Evolutionary conservation across 805 yeast genomes (phyloP).

Genomic region (Pichia paraexigua): DNA sequence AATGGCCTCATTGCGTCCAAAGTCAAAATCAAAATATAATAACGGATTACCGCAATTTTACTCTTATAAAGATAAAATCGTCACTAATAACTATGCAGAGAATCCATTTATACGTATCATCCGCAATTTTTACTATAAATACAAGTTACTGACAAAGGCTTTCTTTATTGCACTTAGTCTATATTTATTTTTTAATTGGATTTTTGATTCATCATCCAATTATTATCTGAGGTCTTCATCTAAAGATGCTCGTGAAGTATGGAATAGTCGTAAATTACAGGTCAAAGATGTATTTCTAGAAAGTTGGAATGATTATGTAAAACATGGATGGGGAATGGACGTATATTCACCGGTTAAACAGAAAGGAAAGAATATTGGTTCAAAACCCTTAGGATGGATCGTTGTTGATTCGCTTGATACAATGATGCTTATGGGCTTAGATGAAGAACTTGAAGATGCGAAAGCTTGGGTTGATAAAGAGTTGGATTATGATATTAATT

Average conservation of each 20-base stretch:
- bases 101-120: not conserved
- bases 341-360: constrained; percentile 63
- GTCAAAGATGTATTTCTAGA: constrained; percentile 64
- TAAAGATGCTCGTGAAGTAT: constrained; percentile 18
- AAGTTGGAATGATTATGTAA: constrained; percentile 70
- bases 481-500: constrained; percentile 62
- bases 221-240: not conserved
- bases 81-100: constrained; percentile 8
- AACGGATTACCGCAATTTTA: constrained; percentile 34
- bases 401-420: constrained; percentile 86
- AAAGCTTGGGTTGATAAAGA: constrained; percentile 67
- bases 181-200: constrained; percentile 30
- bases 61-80: constrained; percentile 45
- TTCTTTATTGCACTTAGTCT: constrained; percentile 33
- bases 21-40: constrained; percentile 16
- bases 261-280: constrained; percentile 45
- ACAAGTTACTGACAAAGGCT: constrained; percentile 36
- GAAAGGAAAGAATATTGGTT: constrained; percentile 66
- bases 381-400: constrained; percentile 84
- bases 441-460: constrained; percentile 56
- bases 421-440: constrained; percentile 63
- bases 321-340: constrained; percentile 80
- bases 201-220: not conserved
- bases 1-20: constrained; percentile 12
- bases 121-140: constrained; percentile 16